Conservation (phyloP, 1,139 yeast genomes). For the Ogataea hybrid region DNA sequence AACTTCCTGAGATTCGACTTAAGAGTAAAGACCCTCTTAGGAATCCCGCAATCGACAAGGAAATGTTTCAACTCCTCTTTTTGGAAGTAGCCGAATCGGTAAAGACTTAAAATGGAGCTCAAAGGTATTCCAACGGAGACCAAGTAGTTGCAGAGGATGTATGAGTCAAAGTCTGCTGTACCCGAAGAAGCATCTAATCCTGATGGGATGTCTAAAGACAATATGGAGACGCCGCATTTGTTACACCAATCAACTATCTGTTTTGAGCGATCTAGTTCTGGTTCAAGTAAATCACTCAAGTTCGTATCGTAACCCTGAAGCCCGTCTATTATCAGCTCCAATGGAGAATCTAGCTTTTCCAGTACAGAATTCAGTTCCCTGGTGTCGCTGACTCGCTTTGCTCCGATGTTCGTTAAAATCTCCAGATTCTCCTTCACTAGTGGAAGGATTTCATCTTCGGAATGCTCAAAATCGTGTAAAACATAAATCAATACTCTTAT, state of each 20-base stretch:
- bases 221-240: slow-evolving; percentile 44
- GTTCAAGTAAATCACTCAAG: slow-evolving; percentile 45
- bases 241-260: slow-evolving; percentile 71
- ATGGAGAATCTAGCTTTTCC: slow-evolving; percentile 61
- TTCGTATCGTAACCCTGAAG: slow-evolving; percentile 80
- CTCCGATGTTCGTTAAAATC: slow-evolving; percentile 55
- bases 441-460: slow-evolving; percentile 32
- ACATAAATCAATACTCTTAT: slow-evolving; percentile 63
- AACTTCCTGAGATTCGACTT: slow-evolving; percentile 44
- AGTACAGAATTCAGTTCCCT: slow-evolving; percentile 33
- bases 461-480: slow-evolving; percentile 34
- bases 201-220: slow-evolving; percentile 79
- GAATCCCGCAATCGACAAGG: slow-evolving; percentile 74
- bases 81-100: slow-evolving; percentile 39
- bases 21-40: slow-evolving; percentile 38
- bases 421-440: slow-evolving; percentile 43
- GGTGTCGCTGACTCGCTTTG: slow-evolving; percentile 43
- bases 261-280: slow-evolving; percentile 45
- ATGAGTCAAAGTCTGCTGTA: slow-evolving; percentile 33
- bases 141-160: slow-evolving; percentile 48
- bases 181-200: slow-evolving; percentile 90
- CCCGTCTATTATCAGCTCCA: slow-evolving; percentile 77
- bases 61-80: slow-evolving; percentile 52
- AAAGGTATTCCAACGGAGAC: slow-evolving; percentile 76
- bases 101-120: slow-evolving; percentile 62